These are phyloP conservation scores for Aschersonia sp. DNA, from an alignment of 2,329 filamentous ascomycete species.

Conservation along the genomic window DNA sequence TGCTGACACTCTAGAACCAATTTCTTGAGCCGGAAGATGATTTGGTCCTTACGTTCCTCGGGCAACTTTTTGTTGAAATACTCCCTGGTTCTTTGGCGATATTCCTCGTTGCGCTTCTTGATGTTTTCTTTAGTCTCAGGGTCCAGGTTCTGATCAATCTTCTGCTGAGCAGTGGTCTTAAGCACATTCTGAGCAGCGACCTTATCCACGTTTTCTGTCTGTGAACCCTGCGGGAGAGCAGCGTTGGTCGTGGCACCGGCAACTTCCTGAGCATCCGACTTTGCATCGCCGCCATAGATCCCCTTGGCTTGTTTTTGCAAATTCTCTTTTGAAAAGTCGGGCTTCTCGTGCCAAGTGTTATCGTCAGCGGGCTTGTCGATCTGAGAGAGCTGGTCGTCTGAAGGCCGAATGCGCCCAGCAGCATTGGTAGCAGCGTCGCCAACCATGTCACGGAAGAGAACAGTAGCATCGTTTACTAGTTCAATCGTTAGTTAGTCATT, in stretches of 20 bases:
- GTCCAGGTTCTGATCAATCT: conserved; percentile 46
- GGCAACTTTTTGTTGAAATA: conserved; percentile 83
- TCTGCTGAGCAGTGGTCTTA: conserved; percentile 36
- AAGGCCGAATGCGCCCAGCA: conserved; percentile 60
- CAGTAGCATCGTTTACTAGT: conserved; percentile 58
- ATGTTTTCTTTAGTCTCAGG: conserved; percentile 45
- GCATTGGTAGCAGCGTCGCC: conserved; percentile 77
- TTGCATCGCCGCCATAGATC: conserved; percentile 37
- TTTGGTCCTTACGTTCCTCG: conserved; percentile 81
- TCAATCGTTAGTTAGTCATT: conserved; percentile 7
- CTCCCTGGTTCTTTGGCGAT: conserved; percentile 40
- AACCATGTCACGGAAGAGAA: conserved; percentile 78
- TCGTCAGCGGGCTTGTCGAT: conserved; percentile 78
- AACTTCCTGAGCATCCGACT: conserved; percentile 46
- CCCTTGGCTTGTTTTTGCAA: conserved; percentile 55
- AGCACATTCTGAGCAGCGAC: conserved; percentile 16
- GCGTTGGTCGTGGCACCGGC: conserved; percentile 42
- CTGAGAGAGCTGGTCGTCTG: conserved; percentile 58
- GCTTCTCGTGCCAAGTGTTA: conserved; percentile 85
- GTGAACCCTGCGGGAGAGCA: conserved; percentile 29
- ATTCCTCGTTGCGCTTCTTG: conserved; percentile 27
- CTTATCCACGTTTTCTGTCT: conserved; percentile 33
- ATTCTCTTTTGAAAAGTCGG: conserved; percentile 56
- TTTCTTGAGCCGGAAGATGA: conserved; percentile 86
- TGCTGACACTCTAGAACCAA: conserved; percentile 95